These are phyloP conservation scores for Echites panduratus DNA, from an alignment of 257 asterid genomes.

Conservation along the genomic window DNA sequence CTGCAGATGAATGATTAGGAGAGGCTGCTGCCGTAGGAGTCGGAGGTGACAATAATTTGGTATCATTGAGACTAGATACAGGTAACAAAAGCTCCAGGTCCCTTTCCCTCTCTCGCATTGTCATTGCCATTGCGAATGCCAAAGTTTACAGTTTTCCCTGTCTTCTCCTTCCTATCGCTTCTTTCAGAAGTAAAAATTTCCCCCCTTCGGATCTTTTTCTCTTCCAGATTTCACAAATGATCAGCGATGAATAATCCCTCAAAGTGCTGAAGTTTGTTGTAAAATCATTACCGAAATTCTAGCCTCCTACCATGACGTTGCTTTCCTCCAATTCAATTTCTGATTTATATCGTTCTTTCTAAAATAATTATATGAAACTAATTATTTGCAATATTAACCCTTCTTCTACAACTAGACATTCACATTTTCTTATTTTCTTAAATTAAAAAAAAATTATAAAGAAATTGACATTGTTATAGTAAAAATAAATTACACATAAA, in stretches of 20 bases:
- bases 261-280: neutral
- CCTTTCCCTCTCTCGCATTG: conserved; percentile 10
- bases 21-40: conserved; percentile 10
- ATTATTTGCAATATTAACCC: too few relatives aligned
- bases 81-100: conserved; percentile 23
- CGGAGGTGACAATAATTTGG: conserved; percentile 6
- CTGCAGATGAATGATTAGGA: conserved; percentile 9
- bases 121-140: neutral
- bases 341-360: too few relatives aligned
- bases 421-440: too few relatives aligned
- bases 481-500: too few relatives aligned
- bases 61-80: conserved; percentile 9
- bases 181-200: neutral
- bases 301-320: neutral
- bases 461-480: too few relatives aligned
- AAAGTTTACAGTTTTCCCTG: neutral
- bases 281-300: neutral
- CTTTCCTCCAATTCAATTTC: neutral
- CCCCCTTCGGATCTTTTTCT: neutral
- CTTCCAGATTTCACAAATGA: neutral
- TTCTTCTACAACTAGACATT: too few relatives aligned
- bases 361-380: too few relatives aligned
- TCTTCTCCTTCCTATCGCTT: neutral
- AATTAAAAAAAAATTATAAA: too few relatives aligned
- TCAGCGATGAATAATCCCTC: neutral